Base-by-base conservation (phyloP, 169 alveolate species). In the Cryptosporidium ubiquitum region DNA sequence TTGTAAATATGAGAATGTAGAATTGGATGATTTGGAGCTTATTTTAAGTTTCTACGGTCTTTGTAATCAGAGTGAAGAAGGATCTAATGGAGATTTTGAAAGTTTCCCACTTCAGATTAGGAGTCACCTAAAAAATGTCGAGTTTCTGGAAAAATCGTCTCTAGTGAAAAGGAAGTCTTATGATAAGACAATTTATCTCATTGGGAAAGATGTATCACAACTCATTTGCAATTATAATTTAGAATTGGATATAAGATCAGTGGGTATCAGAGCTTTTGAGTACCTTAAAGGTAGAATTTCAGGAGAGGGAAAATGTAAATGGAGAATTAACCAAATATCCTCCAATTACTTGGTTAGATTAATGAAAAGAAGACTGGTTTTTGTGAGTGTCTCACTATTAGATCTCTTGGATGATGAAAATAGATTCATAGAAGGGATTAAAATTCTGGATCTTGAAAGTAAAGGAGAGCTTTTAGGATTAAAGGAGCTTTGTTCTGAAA, bases 331-430 rank as follows among this genome's bases (percentile, higher is more conserved):
- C 12, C 85, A 73, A 26, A 52, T 14, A 14, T 29, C 61, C 20
- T 33, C 85, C 29, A 39, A 37, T 31, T 73, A 55, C 37, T 9
- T 73, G 29, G 68, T 73, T 52, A 23, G 85, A 33, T 57, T 73
- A 35, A 73, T 73, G 69, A 73, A 26, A n/a, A 73, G 69, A 37
- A 73, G 85, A 55, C 60, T 73, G 5, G 29, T 73, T 10, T 73
- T 73, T 33, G 51, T 52, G 42, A 73, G 85, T 58, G 16, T 73
- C 29, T 52, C 68, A 26, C 5, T 73, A 18, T 4, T 73, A n/a
- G 70, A 73, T 51, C 10, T 33, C 1, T 23, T 73, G 9, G 70
- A 55, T 10, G 14, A 52, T 9, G 68, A 73, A 12, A 55, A 26
- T 6, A n/a, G 12, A 14, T 5, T 37, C 12, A n/a, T 73, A 1